phyloP scores from a whole-genome alignment of 257 asterid genomes.

The Capsicum pubescens region DNA sequence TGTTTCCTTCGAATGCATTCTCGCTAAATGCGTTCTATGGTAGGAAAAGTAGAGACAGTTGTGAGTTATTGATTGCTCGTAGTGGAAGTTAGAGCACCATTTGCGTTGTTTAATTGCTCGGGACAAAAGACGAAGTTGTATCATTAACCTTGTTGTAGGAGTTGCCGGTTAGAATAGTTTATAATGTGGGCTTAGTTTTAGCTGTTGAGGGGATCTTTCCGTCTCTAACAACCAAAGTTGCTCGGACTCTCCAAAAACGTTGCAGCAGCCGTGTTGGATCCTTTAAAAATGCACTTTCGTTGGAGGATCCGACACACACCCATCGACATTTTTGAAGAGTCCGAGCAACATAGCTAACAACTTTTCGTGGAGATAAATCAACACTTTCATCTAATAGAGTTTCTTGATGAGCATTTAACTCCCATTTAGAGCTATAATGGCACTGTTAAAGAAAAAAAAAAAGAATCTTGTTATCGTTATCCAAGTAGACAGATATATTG shows the following conservation, averaged over 20 bases:
- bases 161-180: background rate
- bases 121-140: background rate
- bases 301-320: too few relatives aligned
- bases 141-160: background rate
- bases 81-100: background rate
- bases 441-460: background rate
- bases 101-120: background rate
- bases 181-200: background rate
- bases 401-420: conserved; percentile 1
- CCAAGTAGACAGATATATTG: background rate
- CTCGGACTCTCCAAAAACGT: too few relatives aligned
- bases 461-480: background rate
- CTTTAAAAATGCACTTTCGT: too few relatives aligned
- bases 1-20: background rate
- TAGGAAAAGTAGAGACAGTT: background rate
- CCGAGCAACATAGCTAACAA: background rate
- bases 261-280: too few relatives aligned
- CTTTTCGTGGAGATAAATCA: background rate
- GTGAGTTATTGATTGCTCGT: background rate
- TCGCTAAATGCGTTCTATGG: background rate
- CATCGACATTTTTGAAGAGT: too few relatives aligned
- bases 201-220: background rate
- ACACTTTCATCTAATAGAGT: background rate
- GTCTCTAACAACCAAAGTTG: background rate
- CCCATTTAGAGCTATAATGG: conserved; percentile 26